Conservation (phyloP, 306 rosid species). For the Albizia julibrissin region DNA sequence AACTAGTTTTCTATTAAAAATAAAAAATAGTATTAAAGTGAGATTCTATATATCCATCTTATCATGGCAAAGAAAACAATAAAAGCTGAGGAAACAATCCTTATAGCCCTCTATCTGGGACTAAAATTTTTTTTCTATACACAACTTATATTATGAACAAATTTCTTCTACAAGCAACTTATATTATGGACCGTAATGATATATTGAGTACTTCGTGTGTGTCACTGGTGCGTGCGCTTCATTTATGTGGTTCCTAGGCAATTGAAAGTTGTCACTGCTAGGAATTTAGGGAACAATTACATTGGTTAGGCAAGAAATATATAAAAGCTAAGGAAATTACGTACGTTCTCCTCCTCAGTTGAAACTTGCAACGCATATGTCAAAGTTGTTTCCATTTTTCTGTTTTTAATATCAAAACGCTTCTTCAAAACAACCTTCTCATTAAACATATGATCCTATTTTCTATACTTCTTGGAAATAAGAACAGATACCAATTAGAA, state of each 20-base stretch:
- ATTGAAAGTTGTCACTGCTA: slow-evolving; percentile 30
- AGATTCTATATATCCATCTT: no score
- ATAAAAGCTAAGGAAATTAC: neutral
- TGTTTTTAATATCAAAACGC: neutral
- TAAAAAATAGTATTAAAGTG: no score
- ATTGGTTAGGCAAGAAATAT: neutral
- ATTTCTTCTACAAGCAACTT: no score
- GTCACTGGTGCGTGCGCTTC: no score
- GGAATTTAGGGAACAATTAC: slow-evolving; percentile 51
- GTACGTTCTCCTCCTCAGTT: neutral
- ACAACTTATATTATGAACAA: no score
- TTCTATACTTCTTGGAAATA: neutral
- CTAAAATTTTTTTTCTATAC: no score
- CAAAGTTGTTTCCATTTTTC: neutral
- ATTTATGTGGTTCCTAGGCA: slow-evolving; percentile 30
- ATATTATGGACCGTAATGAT: no score
- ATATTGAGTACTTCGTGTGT: no score
- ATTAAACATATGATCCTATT: neutral
- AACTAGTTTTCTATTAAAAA: no score
- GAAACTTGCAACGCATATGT: neutral
- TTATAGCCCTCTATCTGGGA: no score
- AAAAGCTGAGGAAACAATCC: no score
- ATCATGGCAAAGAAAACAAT: no score
- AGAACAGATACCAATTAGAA: neutral
- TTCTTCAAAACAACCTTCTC: neutral